Evolutionary conservation across 768 basidiomycete genomes (phyloP), one percentile per base, ranked within the genome.

Genomic region (Xerocomus potaroensis): DNA sequence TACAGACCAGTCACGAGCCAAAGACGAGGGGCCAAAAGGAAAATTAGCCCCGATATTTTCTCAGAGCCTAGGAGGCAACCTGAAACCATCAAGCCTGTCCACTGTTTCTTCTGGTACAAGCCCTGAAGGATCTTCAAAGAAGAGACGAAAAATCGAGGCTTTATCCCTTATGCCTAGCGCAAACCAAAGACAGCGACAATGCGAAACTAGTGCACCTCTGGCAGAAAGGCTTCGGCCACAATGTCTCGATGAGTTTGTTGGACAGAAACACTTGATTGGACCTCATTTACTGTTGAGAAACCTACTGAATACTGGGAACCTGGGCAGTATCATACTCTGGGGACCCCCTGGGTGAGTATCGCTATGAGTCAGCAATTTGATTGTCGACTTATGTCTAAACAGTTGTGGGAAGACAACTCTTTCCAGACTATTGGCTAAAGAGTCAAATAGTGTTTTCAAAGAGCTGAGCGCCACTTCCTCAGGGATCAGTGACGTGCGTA

Each of bases 401-500:
- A 83, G 81, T 24, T 83, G 79, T 53, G 84, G 85, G 16, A 87
- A 86, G 65, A 89, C 84, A 2, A 90, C 87, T 0, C 66, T 91
- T 24, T 87, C 87, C 0, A 70, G 87, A 51, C 61, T 93, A 21
- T 69, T 91, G 8, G 85, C 87, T 0, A 72, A 69, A 35, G 72
- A 73, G 41, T 73, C 79, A 1, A 69, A 80, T 52, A 77, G 79
- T 12, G 67, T 76, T 10, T 87, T 89, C 62, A 87, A 80, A 54
- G 90, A 92, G 57, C 65, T 91, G 18, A 84, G 83, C 58, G 86
- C 86, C n/a, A 87, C 87, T 0, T 77, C 71, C 22, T 75, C 76
- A 3, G 80, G 80, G 3, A 78, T 84, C 14, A 78, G 77, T 42
- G 87, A 93, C 33, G 80, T 91, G 8, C 75, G 84, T 31, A 69